These are phyloP conservation scores for Viola pubescens DNA, from an alignment of 441 rosid genomes.

Conservation along the genomic window DNA sequence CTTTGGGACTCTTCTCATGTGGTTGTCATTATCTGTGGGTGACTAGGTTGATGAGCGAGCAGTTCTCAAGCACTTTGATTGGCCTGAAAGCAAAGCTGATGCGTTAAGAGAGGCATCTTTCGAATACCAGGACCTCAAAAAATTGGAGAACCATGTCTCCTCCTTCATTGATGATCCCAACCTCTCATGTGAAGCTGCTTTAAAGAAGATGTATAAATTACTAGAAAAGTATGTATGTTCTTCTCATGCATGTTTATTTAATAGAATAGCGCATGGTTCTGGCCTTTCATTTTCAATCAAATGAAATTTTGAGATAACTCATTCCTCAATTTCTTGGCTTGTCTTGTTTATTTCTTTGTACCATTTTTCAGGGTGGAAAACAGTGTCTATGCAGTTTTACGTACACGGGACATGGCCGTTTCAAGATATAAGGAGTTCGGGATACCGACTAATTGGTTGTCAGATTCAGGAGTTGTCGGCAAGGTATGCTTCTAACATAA, in stretches of 20 bases:
- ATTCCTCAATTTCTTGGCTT: slow-evolving; percentile 3
- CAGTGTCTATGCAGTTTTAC: slow-evolving; percentile 78
- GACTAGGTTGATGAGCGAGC: slow-evolving; percentile 89
- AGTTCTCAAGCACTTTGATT: slow-evolving; percentile 95
- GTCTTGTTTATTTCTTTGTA: slow-evolving; percentile 9
- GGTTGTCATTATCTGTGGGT: slow-evolving; percentile 5
- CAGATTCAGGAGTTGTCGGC: slow-evolving; percentile 86
- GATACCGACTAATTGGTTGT: slow-evolving; percentile 75
- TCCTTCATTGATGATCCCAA: slow-evolving; percentile 77
- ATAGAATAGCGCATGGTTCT: slow-evolving; percentile 1
- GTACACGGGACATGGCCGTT: slow-evolving; percentile 93
- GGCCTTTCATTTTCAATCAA: not conserved
- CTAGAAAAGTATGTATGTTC: slow-evolving; percentile 67
- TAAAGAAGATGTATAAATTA: slow-evolving; percentile 89
- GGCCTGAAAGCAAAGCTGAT: slow-evolving; percentile 99
- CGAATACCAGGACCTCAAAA: slow-evolving; percentile 88
- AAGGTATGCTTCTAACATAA: slow-evolving; percentile 37
- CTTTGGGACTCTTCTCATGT: not conserved
- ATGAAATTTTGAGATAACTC: not conserved
- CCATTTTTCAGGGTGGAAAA: slow-evolving; percentile 63
- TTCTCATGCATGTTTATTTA: slow-evolving; percentile 10
- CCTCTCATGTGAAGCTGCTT: slow-evolving; percentile 75
- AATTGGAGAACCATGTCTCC: slow-evolving; percentile 70
- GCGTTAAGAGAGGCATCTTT: slow-evolving; percentile 93
- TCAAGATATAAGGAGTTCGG: slow-evolving; percentile 81